These are phyloP conservation scores for Ophidiomyces ophidiicola DNA, from an alignment of 2,329 filamentous ascomycete species.

Conservation along the genomic window DNA sequence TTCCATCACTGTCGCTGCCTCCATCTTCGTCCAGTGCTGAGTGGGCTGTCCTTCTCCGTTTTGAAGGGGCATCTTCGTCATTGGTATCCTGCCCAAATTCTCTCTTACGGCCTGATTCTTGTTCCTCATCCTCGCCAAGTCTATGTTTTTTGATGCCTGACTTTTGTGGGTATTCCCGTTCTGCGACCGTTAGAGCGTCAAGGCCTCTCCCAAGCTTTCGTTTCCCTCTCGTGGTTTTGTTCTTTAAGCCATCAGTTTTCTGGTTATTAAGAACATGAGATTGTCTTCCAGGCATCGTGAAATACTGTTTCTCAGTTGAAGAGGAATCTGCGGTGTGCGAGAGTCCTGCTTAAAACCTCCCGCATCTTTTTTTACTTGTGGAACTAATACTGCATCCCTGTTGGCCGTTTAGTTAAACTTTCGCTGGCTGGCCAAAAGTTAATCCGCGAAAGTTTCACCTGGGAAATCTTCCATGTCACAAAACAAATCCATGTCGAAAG, in stretches of 20 bases:
- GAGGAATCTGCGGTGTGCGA: neutral
- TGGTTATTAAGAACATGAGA: conserved; percentile 29
- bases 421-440: conserved; percentile 6
- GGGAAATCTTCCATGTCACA: too few species aligned
- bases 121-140: conserved; percentile 44
- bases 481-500: too few species aligned
- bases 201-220: conserved; percentile 37
- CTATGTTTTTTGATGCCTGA: conserved; percentile 45
- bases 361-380: neutral
- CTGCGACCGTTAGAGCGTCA: conserved; percentile 55
- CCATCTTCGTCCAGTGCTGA: conserved; percentile 50
- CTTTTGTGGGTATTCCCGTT: conserved; percentile 42
- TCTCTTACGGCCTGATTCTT: conserved; percentile 33
- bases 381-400: conserved; percentile 1
- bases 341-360: neutral
- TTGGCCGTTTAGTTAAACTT: neutral
- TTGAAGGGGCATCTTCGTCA: conserved; percentile 26
- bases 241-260: conserved; percentile 30
- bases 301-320: neutral
- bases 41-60: conserved; percentile 31
- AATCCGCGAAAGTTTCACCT: conserved; percentile 4
- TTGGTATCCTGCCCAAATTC: conserved; percentile 32
- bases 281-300: conserved; percentile 32
- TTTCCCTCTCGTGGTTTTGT: conserved; percentile 33
- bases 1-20: conserved; percentile 73